These are phyloP conservation scores for Coemansia sp. DNA, from an alignment of 192 early-diverging fungal genomes.

Conservation along the genomic window DNA sequence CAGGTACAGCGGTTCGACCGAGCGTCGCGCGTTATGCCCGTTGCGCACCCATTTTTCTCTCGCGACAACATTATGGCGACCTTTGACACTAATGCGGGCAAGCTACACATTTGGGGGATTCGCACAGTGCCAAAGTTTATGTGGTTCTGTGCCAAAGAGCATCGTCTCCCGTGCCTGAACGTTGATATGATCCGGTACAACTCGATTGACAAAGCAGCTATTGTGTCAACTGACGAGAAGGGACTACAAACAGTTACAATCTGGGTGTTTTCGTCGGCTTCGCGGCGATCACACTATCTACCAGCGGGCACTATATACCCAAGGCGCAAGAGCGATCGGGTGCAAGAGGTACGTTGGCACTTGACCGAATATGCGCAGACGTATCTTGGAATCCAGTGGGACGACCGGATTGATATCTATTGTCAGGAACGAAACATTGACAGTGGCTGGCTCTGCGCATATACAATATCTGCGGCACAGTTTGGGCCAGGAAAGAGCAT, in stretches of 20 bases:
- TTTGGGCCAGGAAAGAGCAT: conserved; percentile 37
- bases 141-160: conserved; percentile 55
- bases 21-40: conserved; percentile 54
- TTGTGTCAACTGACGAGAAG: conserved; percentile 39
- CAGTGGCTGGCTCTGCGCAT: conserved; percentile 36
- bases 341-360: conserved; percentile 54
- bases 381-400: conserved; percentile 54
- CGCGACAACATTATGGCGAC: conserved; percentile 54
- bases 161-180: conserved; percentile 45
- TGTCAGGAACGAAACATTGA: conserved; percentile 52
- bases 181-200: conserved; percentile 57
- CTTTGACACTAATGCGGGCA: conserved; percentile 41
- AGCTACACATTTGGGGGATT: conserved; percentile 52
- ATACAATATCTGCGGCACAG: conserved; percentile 29
- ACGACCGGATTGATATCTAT: conserved; percentile 46
- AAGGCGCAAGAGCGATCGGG: conserved; percentile 28
- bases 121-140: conserved; percentile 23
- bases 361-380: conserved; percentile 54
- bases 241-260: conserved; percentile 46
- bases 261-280: conserved; percentile 57
- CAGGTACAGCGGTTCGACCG: conserved; percentile 30
- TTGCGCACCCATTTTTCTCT: conserved; percentile 46
- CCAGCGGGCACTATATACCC: conserved; percentile 55
- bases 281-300: conserved; percentile 50
- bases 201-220: conserved; percentile 56